Percentiles rank a stretch among this genome's conserved stretches.
These are phyloP conservation scores for Silene latifolia DNA, from an alignment of 148 eudicot genomes.

Conservation along the genomic window DNA sequence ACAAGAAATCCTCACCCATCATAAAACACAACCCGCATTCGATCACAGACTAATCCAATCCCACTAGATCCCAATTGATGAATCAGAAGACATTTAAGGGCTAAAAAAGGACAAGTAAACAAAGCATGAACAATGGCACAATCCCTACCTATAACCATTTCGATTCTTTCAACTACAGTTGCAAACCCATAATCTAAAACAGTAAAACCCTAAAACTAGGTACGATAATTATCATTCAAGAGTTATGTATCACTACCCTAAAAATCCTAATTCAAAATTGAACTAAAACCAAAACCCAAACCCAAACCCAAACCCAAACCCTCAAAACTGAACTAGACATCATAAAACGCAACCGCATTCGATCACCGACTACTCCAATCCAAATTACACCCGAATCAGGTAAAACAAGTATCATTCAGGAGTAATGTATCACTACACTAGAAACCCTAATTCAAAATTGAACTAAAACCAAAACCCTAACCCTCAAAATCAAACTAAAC, in stretches of 20 bases:
- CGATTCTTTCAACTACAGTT: background rate
- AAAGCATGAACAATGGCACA: background rate
- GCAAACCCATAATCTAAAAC: background rate
- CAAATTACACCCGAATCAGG: background rate
- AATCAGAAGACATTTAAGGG: background rate
- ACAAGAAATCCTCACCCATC: background rate
- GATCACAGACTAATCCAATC: background rate
- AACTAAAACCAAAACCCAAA: no score
- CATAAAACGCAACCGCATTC: background rate
- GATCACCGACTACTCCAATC: background rate
- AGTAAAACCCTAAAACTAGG: background rate
- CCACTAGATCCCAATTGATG: background rate
- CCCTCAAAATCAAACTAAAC: background rate
- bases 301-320: background rate
- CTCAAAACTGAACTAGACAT: background rate
- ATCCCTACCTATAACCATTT: no score
- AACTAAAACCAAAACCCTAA: background rate
- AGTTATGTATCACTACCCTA: background rate
- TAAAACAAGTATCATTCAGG: background rate
- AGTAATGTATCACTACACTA: background rate
- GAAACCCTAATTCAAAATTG: slow-evolving; percentile 3
- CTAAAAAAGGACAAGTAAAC: background rate
- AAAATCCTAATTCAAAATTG: background rate
- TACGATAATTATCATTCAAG: background rate
- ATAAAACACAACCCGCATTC: background rate